Conservation (phyloP, 352 stramenopile species). For the Globisporangium canariense region DNA sequence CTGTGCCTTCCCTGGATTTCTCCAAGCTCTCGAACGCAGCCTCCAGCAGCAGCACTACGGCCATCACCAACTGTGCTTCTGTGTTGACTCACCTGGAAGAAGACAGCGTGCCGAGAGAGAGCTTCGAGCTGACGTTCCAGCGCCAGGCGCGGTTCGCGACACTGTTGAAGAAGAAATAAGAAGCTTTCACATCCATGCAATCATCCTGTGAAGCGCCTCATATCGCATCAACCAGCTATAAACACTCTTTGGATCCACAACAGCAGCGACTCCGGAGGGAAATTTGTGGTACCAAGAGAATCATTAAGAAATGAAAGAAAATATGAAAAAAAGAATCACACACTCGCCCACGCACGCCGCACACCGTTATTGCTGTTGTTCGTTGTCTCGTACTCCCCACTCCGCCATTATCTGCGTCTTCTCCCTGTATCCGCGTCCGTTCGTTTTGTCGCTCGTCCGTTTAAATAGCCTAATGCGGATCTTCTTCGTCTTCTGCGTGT, state of each 20-base stretch:
- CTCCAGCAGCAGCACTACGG: neutral
- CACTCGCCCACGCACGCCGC: too few relatives aligned
- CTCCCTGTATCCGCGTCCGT: neutral
- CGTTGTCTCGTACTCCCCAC: too few relatives aligned
- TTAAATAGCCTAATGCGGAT: slow-evolving; percentile 15
- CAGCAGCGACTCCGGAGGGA: neutral
- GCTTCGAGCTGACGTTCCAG: slow-evolving; percentile 45
- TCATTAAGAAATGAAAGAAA: too few relatives aligned
- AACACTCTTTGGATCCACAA: neutral
- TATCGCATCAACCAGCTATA: too few relatives aligned
- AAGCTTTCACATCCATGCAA: too few relatives aligned
- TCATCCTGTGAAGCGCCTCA: too few relatives aligned
- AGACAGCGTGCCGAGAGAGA: slow-evolving; percentile 31
- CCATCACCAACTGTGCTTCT: neutral
- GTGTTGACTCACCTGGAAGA: neutral
- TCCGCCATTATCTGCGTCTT: too few relatives aligned
- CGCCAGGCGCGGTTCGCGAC: slow-evolving; percentile 48
- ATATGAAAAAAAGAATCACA: too few relatives aligned
- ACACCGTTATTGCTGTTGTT: too few relatives aligned
- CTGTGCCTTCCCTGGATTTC: slow-evolving; percentile 29
- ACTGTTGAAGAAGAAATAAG: slow-evolving; percentile 46
- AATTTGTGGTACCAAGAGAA: too few relatives aligned
- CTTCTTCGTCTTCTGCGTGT: neutral
- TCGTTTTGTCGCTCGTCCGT: neutral
- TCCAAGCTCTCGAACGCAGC: slow-evolving; percentile 14